Base-by-base conservation (phyloP, 768 basidiomycete species). In the Imleria badia region DNA sequence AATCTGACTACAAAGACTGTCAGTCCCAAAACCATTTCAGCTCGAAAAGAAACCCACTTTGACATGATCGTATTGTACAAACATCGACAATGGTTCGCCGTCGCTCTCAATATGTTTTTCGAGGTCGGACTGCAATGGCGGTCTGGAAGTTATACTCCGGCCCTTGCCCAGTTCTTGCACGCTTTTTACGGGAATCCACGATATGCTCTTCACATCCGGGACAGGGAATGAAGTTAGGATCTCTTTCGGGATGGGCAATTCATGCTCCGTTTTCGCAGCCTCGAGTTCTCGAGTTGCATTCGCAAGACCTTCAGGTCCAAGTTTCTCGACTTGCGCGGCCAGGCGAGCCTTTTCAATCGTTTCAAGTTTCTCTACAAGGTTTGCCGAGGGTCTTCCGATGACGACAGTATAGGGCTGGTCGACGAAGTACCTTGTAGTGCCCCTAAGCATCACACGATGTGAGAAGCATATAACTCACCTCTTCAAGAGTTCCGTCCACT, bases 51-150 rank as follows among this genome's bases (percentile, higher is more conserved):
- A 34, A 20, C 23, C 20, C 72, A 90, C 94, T 76, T 93, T 82
- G 45, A 96, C 93, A 69, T 95, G 91, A 63, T 97, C 90, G 65
- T 92, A 99, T 65, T 97, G 88, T 11, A 96, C 83, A 67, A 94
- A 95, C 74, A 94, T 95, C 7, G 96, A 85, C 33, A 95, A 67
- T 4, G 80, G 67, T 3, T 77, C 66, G 4, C 86, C 87, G 60
- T 97, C 94, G 3, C 73, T 67, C 48, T 82, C 76, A 23, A 99
- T 75, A 64, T 89, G 82, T 54, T 76, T 75, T 52, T 79, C 75
- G 20, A 97, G 76, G 8, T 76, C 75, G 8, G 73, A 72, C 34
- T 73, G 71, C 41, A 73, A 72, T 5, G 66, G 57, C 14, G 68
- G 51, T 12, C 58, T 56, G 43, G 70, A 61, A 44, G 68, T 33